Conservation (phyloP, 352 stramenopile genomes). For the Globisporangium parvum region DNA sequence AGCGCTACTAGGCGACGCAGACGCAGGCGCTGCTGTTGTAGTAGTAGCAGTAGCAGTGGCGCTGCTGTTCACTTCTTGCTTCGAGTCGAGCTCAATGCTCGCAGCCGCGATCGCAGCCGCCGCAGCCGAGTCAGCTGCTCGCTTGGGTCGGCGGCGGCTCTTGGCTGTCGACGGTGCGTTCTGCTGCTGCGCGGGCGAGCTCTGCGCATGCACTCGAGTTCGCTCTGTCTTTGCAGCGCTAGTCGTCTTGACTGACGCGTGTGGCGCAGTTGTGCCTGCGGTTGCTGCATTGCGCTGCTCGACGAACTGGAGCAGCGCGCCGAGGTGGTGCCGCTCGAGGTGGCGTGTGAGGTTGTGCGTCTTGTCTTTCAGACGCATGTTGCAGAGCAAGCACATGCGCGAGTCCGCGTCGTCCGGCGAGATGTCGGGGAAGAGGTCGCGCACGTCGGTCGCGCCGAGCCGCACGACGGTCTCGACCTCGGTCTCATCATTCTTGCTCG, state of each 20-base stretch:
- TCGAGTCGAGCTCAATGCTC: not conserved
- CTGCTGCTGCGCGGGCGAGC: not conserved
- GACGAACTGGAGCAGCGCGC: conserved; percentile 38
- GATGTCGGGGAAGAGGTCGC: conserved; percentile 39
- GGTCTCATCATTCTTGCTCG: conserved; percentile 31
- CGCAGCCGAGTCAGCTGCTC: too few species aligned
- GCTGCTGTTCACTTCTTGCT: not conserved
- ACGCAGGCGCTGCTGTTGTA: too few species aligned
- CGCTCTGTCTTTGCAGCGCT: not conserved
- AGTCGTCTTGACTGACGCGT: conserved; percentile 7
- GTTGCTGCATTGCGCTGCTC: conserved; percentile 34
- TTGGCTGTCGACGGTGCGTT: not conserved
- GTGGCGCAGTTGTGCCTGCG: conserved; percentile 5
- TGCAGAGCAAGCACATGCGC: conserved; percentile 40
- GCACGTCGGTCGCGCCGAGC: conserved; percentile 41
- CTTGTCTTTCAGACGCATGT: conserved; percentile 50
- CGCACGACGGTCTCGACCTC: conserved; percentile 49
- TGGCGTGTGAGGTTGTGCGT: conserved; percentile 63
- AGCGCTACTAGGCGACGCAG: not conserved
- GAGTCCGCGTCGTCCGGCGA: conserved; percentile 30
- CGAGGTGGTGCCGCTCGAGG: conserved; percentile 45
- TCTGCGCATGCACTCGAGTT: not conserved
- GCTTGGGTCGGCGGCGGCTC: not conserved
- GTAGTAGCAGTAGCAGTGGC: not conserved
- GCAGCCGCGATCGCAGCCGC: not conserved